Conservation (phyloP, 768 basidiomycete genomes). For the Cystofilobasidium bisporidii region DNA sequence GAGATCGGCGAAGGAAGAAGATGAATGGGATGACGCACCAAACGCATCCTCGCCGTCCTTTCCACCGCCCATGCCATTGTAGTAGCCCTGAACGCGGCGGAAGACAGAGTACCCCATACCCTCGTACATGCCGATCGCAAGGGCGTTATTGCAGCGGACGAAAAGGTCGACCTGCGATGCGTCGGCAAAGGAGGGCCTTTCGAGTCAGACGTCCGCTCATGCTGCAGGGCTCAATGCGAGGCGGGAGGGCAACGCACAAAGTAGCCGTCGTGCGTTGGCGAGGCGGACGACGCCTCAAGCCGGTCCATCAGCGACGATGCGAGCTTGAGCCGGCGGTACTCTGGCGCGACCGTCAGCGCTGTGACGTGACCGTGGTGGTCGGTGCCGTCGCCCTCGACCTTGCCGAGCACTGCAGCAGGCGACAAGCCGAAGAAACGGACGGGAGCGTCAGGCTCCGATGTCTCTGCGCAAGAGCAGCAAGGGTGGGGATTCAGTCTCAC, state of each 20-base stretch:
- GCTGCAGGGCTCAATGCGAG: too few species aligned
- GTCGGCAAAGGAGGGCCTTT: too few species aligned
- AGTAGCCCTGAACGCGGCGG: slow-evolving; percentile 80
- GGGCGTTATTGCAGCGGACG: slow-evolving; percentile 73
- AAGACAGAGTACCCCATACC: slow-evolving; percentile 87
- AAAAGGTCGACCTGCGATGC: slow-evolving; percentile 67
- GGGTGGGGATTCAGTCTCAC: too few species aligned
- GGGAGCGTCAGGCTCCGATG: too few species aligned
- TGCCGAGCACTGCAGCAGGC: slow-evolving; percentile 69
- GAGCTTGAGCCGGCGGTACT: slow-evolving; percentile 77
- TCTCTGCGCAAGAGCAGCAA: too few species aligned
- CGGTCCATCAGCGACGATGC: slow-evolving; percentile 76
- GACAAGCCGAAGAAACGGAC: background rate
- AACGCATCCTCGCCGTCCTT: slow-evolving; percentile 83
- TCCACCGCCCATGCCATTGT: slow-evolving; percentile 62
- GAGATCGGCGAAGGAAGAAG: background rate
- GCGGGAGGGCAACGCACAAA: slow-evolving; percentile 29
- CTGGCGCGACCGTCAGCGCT: slow-evolving; percentile 85
- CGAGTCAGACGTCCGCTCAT: too few species aligned
- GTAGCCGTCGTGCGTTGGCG: slow-evolving; percentile 60
- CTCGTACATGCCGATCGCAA: slow-evolving; percentile 88
- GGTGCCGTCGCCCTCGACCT: slow-evolving; percentile 64
- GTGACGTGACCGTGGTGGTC: slow-evolving; percentile 80
- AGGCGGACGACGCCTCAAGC: slow-evolving; percentile 57
- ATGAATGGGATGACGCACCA: too few species aligned